Percentiles rank a stretch among this genome's conserved stretches.
phyloP scores from a whole-genome alignment of 2,329 filamentous ascomycete species.

The Exophiala calicioides region DNA sequence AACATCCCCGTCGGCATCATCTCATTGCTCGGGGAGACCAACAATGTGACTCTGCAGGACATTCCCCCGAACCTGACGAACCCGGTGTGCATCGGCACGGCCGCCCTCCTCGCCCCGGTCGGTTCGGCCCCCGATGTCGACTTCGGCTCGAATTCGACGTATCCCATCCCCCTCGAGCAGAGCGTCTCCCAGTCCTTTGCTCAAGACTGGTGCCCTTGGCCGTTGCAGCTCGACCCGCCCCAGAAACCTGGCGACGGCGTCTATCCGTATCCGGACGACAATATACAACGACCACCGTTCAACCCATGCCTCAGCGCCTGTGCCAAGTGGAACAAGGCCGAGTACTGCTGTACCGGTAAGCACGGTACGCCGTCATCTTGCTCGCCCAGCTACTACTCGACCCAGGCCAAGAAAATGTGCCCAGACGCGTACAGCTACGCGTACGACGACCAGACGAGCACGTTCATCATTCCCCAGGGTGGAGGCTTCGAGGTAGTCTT shows the following conservation, averaged over 20 bases:
- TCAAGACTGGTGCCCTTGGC: conserved; percentile 76
- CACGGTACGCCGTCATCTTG: conserved; percentile 66
- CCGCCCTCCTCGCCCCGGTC: conserved; percentile 56
- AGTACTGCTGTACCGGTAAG: conserved; percentile 74
- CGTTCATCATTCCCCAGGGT: conserved; percentile 61
- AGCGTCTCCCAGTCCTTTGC: conserved; percentile 59
- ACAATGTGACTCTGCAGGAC: conserved; percentile 59
- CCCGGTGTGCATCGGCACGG: conserved; percentile 72
- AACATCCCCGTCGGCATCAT: conserved; percentile 59
- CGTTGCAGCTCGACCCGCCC: conserved; percentile 68
- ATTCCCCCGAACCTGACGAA: conserved; percentile 77
- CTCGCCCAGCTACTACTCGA: conserved; percentile 67
- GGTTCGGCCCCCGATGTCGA: conserved; percentile 57
- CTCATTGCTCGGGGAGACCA: conserved; percentile 47
- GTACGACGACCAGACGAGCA: conserved; percentile 60
- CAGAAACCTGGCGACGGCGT: conserved; percentile 71
- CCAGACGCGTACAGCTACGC: conserved; percentile 81
- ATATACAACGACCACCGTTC: conserved; percentile 69
- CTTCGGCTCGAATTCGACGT: conserved; percentile 64
- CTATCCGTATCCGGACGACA: conserved; percentile 78
- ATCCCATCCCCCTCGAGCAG: conserved; percentile 67
- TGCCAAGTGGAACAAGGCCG: conserved; percentile 64
- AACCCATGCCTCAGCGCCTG: conserved; percentile 78
- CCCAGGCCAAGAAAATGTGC: conserved; percentile 70
- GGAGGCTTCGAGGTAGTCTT: conserved; percentile 78